Base-by-base conservation (phyloP, 2,329 filamentous ascomycete genomes). In the Aspergillus tanneri region DNA sequence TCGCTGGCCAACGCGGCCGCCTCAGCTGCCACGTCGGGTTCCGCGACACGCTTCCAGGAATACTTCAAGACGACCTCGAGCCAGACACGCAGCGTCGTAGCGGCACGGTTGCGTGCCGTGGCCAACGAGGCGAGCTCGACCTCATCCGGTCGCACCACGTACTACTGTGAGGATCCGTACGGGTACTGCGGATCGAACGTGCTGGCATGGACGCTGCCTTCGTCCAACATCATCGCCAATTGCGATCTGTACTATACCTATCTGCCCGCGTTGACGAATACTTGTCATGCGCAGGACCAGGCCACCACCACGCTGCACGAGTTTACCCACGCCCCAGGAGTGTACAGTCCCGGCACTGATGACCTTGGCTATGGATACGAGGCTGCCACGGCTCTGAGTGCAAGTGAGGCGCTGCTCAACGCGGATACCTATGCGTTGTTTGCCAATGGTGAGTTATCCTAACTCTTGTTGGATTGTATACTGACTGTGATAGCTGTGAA, bases 301-400 rank as follows among this genome's bases (percentile, higher is more conserved):
- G 81, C 80, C 2, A 84, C 78, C 9, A 86, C 84, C 12, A 77
- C 77, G 24, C 65, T 88, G 11, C 85, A 88, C 60, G 85, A 88
- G 73, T 73, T 77, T 56, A 85, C 84, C 7, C 85, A 87, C 61
- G 73, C 77, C 14, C 68, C 77, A 62, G 74, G 69, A 68, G 73
- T 78, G 9, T 76, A 70, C 51, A 64, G 55, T 52, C 80, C 80
- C 47, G 80, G 82, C 7, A 86, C 83, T 2, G 64, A 76, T 2
- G 84, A 87, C 60, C 70, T 77, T 43, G 78, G 72, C 21, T 82
- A 81, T 55, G 82, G 80, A 22, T 86, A 85, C 58, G 64, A 72
- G 4, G 74, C 74, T 42, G 63, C 68, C 5, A 72, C 62, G 3
- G 60, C 67, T 5, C 64, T 87, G 53, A 72, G 67, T 5, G 72